Evolutionary conservation across 139 green algal species (phyloP), one percentile per base, ranked within the genome.

Genomic region (Gonium pectorale): DNA sequence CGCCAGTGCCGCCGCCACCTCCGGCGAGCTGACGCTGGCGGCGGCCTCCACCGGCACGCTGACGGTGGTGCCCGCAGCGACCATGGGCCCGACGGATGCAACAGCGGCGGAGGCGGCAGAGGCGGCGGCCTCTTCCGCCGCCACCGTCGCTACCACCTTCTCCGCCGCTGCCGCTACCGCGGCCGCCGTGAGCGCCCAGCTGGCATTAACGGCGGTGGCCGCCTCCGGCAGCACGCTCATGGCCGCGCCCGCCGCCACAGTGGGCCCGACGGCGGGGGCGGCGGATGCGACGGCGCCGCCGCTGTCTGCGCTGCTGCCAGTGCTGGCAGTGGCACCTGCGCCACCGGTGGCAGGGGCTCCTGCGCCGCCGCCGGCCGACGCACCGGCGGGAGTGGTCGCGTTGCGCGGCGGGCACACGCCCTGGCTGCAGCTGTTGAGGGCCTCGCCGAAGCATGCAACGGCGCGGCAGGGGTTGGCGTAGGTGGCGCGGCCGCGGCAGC

Each of bases 401-500:
- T 46, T 41, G 44, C 24, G 35, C 19, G 51, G 6, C 5, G n/a
- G 31, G 54, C 72, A 80, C 22, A 21, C 2, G 51, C 72, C 72
- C 26, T 22, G 33, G 19, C 37, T 49, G 52, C 72, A 80, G 52
- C 21, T 52, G 35, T 35, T 27, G 29, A n/a, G 72, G 7, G 52
- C 1, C 72, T 80, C 72, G 22, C 35, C 51, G 72, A 31, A 67
- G 72, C 72, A 80, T 3, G 35, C 21, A 7, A 26, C 2, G 13
- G 72, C 72, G 27, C 29, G 33, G 72, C 72, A 80, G 51, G 37
- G 5, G 33, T 67, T 68, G 51, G 21, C 19, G 72, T 80, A 80
- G 21, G 72, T 80, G 33, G 35, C 72, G 22, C 72, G 72, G 49
- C 51, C 35, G 52, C 72, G 72, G 72, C 72, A 80, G 52, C 72